Evolutionary conservation across 352 stramenopile species (phyloP).

Genomic region (Hyaloperonospora brassicae): DNA sequence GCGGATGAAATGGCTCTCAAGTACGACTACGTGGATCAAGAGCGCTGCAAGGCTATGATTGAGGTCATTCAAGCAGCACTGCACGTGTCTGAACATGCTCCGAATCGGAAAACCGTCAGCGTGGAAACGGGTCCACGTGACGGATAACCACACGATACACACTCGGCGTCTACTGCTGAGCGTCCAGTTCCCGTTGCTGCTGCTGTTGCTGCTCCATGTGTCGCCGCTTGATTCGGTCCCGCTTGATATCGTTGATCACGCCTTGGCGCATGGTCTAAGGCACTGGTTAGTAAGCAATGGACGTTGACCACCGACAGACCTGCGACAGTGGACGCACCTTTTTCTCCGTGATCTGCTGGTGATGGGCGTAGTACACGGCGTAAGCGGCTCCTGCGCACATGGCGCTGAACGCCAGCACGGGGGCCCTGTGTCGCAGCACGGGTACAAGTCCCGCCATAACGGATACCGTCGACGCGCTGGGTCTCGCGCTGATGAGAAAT

Average conservation of each 20-base stretch:
- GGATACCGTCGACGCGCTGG: background rate
- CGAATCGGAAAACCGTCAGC: too few relatives aligned
- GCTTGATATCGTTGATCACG: constrained; percentile 77
- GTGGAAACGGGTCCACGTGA: too few relatives aligned
- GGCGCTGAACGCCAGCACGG: constrained; percentile 36
- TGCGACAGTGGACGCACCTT: constrained; percentile 30
- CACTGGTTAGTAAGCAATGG: constrained; percentile 6
- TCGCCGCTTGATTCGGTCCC: constrained; percentile 47
- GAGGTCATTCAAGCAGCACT: constrained; percentile 9
- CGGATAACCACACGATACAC: background rate
- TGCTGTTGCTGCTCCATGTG: constrained; percentile 38
- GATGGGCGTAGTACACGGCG: constrained; percentile 70
- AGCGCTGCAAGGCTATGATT: constrained; percentile 23
- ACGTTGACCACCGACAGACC: background rate
- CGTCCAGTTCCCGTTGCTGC: constrained; percentile 8
- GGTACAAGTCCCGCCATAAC: constrained; percentile 15
- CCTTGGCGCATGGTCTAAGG: constrained; percentile 60
- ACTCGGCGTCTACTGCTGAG: constrained; percentile 16
- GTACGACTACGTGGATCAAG: constrained; percentile 35
- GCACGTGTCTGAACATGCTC: background rate
- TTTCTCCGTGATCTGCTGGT: constrained; percentile 67
- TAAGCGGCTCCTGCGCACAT: constrained; percentile 40
- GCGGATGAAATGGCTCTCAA: constrained; percentile 38
- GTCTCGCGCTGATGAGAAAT: too few relatives aligned
- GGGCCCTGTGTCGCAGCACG: constrained; percentile 37